Percentiles rank a stretch among this genome's conserved stretches.
phyloP scores from a whole-genome alignment of 306 rosid species.

The Medicago lupulina region DNA sequence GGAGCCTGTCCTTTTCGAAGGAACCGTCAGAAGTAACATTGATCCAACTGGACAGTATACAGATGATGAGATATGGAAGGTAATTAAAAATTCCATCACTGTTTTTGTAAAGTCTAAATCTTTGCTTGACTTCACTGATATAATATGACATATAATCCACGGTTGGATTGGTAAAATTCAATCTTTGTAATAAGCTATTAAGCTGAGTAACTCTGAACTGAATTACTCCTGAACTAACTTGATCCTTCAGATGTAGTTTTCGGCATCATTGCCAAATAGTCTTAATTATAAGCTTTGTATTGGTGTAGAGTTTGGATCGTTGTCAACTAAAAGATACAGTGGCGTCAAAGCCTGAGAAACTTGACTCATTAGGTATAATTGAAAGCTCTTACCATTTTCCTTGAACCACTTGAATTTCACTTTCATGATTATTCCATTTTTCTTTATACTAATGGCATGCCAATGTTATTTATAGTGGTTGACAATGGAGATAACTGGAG shows the following conservation, averaged over 20 bases:
- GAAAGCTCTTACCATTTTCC: constrained; percentile 30
- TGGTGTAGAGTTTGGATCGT: constrained; percentile 74
- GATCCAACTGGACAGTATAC: constrained; percentile 76
- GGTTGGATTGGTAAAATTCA: neutral
- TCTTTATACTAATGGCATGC: neutral
- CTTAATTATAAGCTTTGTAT: constrained; percentile 27
- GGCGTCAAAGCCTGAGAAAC: constrained; percentile 82
- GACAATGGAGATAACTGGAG: constrained; percentile 98
- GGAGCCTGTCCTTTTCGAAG: constrained; percentile 98
- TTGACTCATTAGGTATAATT: constrained; percentile 69
- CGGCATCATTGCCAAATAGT: constrained; percentile 9
- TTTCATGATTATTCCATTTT: constrained; percentile 1
- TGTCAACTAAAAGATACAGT: constrained; percentile 92
- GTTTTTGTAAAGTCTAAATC: neutral
- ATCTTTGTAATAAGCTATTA: no score
- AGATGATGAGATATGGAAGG: constrained; percentile 98
- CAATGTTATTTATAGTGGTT: constrained; percentile 57
- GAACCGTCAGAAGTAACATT: constrained; percentile 86
- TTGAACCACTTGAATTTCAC: constrained; percentile 21
- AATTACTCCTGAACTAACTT: neutral
- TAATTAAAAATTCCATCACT: constrained; percentile 25
- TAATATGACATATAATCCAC: no score
- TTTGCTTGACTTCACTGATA: neutral
- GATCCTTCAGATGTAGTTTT: neutral
- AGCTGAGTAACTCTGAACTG: neutral